Evolutionary conservation across 2,329 filamentous ascomycete species (phyloP).

Genomic region (Fusarium sp.): DNA sequence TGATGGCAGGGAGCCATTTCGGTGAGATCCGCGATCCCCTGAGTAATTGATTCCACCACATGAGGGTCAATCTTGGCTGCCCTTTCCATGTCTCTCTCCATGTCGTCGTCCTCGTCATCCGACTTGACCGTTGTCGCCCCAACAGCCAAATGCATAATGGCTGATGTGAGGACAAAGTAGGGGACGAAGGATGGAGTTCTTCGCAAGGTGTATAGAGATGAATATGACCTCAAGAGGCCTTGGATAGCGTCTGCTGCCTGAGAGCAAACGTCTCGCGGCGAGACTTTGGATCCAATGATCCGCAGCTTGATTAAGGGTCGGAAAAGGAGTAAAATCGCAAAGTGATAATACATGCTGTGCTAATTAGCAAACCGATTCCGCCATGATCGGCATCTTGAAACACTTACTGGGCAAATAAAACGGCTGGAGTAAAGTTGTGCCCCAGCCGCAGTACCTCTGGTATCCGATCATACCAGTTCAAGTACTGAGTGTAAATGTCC

Average conservation of each 20-base stretch:
- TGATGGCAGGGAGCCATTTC: constrained; percentile 72
- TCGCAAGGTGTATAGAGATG: constrained; percentile 68
- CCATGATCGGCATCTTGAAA: not conserved
- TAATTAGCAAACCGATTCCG: constrained; percentile 5
- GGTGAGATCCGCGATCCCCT: constrained; percentile 67
- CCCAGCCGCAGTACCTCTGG: constrained; percentile 73
- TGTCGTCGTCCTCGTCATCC: constrained; percentile 35
- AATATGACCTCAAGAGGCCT: constrained; percentile 66
- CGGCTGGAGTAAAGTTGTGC: constrained; percentile 78
- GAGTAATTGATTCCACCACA: constrained; percentile 59
- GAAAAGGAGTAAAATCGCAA: constrained; percentile 78
- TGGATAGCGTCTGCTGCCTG: constrained; percentile 71
- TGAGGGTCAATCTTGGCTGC: constrained; percentile 51
- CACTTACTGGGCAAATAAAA: constrained; percentile 78
- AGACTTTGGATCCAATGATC: constrained; percentile 72
- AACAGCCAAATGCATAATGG: constrained; percentile 71
- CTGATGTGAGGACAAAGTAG: constrained; percentile 70
- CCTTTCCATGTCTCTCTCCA: constrained; percentile 51
- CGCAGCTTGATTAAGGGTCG: constrained; percentile 75
- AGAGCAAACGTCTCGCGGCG: constrained; percentile 73
- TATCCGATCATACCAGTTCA: constrained; percentile 77
- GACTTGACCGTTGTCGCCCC: constrained; percentile 52
- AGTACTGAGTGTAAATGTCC: constrained; percentile 74
- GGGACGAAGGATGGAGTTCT: constrained; percentile 71
- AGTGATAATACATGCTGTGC: constrained; percentile 76